Evolutionary conservation across 495 filamentous ascomycete species (phyloP).

Genomic region (Talaromyces wortmannii): DNA sequence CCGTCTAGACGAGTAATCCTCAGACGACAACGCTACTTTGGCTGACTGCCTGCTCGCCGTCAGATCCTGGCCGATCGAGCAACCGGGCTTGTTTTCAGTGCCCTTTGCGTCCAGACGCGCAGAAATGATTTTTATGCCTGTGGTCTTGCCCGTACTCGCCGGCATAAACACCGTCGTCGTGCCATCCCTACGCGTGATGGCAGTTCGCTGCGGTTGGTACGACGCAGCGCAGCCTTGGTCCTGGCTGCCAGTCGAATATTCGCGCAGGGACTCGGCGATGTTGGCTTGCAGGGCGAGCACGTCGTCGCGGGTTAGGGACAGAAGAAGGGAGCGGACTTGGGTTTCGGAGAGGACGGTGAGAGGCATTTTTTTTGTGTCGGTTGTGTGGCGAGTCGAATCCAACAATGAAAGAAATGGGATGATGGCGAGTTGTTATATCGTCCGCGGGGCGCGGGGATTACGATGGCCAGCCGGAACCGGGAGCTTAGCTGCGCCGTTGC

Average conservation of each 20-base stretch:
- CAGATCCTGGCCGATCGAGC: slow-evolving; percentile 4
- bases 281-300: slow-evolving; percentile 55
- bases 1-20: slow-evolving; percentile 1
- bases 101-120: slow-evolving; percentile 8
- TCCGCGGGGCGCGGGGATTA: no score
- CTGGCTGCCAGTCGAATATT: slow-evolving; percentile 69
- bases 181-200: slow-evolving; percentile 61
- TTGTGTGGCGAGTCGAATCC: not conserved
- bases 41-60: not conserved
- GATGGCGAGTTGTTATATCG: not conserved
- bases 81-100: slow-evolving; percentile 9
- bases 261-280: slow-evolving; percentile 71
- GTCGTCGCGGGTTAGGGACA: slow-evolving; percentile 62
- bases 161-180: slow-evolving; percentile 93
- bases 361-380: slow-evolving; percentile 44
- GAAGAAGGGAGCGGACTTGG: slow-evolving; percentile 64
- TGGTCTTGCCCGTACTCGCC: slow-evolving; percentile 49
- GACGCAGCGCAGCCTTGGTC: slow-evolving; percentile 49
- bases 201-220: slow-evolving; percentile 72
- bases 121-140: slow-evolving; percentile 61
- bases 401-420: not conserved
- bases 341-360: slow-evolving; percentile 69
- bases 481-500: not conserved
- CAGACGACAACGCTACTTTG: slow-evolving; percentile 3
- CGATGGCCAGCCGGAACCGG: not conserved